phyloP scores from a whole-genome alignment of 805 yeast genomes.

The Saitoella complicata region DNA sequence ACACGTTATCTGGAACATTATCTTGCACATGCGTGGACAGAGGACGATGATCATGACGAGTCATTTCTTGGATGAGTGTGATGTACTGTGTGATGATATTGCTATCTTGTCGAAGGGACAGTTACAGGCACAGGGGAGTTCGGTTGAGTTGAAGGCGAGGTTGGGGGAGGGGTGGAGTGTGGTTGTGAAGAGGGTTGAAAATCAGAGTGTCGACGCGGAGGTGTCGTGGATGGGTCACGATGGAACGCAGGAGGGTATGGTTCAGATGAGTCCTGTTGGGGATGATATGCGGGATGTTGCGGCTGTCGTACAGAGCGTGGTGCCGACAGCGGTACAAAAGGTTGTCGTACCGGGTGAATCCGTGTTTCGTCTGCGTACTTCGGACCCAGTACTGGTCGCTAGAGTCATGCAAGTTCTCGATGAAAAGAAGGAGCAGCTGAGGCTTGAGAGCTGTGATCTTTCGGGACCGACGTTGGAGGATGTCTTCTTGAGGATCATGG shows the following conservation, averaged over 20 bases:
- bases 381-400: no score
- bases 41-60: slow-evolving; percentile 20
- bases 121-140: slow-evolving; percentile 19
- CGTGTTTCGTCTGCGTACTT: no score
- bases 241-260: neutral
- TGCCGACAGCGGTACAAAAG: no score
- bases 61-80: slow-evolving; percentile 24
- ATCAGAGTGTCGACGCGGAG: slow-evolving; percentile 13
- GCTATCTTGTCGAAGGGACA: slow-evolving; percentile 21
- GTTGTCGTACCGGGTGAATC: no score
- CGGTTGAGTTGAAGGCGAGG: slow-evolving; percentile 20
- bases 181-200: slow-evolving; percentile 6
- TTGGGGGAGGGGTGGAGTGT: slow-evolving; percentile 22
- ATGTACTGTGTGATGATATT: slow-evolving; percentile 21
- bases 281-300: no score
- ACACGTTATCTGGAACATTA: slow-evolving; percentile 23
- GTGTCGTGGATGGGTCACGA: slow-evolving; percentile 3
- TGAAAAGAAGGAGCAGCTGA: no score
- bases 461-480: slow-evolving; percentile 23
- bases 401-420: no score
- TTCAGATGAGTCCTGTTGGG: neutral
- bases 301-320: no score
- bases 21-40: slow-evolving; percentile 18
- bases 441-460: slow-evolving; percentile 9
- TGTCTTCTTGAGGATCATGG: slow-evolving; percentile 18